Conservation (phyloP, 1,139 yeast species). For the Saccharomyces hybrid region DNA sequence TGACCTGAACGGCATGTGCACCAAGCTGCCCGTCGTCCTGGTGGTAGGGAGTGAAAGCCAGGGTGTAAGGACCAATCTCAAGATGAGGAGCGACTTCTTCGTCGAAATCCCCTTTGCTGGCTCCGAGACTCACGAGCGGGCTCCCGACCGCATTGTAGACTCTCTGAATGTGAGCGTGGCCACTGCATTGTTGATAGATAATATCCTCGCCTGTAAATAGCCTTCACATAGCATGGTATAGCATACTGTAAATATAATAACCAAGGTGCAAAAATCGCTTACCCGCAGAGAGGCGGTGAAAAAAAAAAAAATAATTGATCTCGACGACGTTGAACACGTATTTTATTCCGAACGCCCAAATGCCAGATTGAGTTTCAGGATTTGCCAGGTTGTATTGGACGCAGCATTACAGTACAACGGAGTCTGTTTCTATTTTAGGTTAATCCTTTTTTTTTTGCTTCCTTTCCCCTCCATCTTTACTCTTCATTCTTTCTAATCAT, state of each 20-base stretch:
- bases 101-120: constrained; percentile 42
- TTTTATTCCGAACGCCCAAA: background rate
- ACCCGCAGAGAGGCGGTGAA: background rate
- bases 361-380: background rate
- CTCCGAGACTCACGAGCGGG: constrained; percentile 30
- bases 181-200: constrained; percentile 46
- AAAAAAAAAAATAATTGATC: background rate
- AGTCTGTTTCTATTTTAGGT: background rate
- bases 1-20: constrained; percentile 39
- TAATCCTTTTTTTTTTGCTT: background rate
- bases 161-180: constrained; percentile 90
- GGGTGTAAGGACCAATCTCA: constrained; percentile 65
- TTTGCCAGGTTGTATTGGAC: background rate
- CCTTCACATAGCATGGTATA: background rate
- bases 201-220: constrained; percentile 5
- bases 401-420: background rate
- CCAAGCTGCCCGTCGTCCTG: constrained; percentile 52
- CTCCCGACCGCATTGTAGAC: constrained; percentile 46
- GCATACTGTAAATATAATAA: background rate
- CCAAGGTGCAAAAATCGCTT: background rate
- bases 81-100: constrained; percentile 54
- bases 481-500: background rate
- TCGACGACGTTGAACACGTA: constrained; percentile 1
- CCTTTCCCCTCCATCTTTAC: background rate
- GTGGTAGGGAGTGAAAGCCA: constrained; percentile 81